Conservation (phyloP, 129 eudicot species). For the Apium graveolens region DNA sequence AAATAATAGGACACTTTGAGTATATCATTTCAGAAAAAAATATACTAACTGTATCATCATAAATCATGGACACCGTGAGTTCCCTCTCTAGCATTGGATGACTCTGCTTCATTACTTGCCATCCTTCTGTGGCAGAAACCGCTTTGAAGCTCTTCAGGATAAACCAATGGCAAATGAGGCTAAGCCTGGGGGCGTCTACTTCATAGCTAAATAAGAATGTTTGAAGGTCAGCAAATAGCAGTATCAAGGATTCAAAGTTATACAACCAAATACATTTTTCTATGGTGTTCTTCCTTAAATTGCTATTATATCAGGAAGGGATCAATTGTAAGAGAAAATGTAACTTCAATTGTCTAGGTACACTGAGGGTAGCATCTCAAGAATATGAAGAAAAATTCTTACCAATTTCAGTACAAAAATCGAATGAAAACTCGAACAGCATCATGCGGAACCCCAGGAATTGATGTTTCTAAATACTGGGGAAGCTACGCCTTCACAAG, state of each 20-base stretch:
- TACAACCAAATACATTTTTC: background rate
- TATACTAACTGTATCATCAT: slow-evolving; percentile 55
- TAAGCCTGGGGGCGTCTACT: slow-evolving; percentile 76
- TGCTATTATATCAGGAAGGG: background rate
- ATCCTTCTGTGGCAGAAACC: slow-evolving; percentile 54
- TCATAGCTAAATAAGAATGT: slow-evolving; percentile 55
- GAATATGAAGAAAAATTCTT: slow-evolving; percentile 11
- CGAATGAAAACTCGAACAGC: slow-evolving; percentile 83
- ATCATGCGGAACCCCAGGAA: no score
- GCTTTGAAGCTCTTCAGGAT: slow-evolving; percentile 57
- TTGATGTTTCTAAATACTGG: no score
- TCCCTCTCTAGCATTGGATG: slow-evolving; percentile 77
- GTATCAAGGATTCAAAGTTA: no score
- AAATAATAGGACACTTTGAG: no score
- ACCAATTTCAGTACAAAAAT: slow-evolving; percentile 87
- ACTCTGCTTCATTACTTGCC: slow-evolving; percentile 78
- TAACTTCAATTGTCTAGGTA: no score
- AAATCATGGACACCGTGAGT: slow-evolving; percentile 34
- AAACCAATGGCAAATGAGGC: slow-evolving; percentile 67
- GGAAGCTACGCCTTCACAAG: no score
- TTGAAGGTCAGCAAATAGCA: no score
- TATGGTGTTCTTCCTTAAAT: background rate
- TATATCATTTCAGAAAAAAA: background rate
- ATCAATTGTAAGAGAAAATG: no score
- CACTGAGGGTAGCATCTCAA: no score